Base-by-base conservation (phyloP, 2,329 filamentous ascomycete species). In the Helminthosporium solani region DNA sequence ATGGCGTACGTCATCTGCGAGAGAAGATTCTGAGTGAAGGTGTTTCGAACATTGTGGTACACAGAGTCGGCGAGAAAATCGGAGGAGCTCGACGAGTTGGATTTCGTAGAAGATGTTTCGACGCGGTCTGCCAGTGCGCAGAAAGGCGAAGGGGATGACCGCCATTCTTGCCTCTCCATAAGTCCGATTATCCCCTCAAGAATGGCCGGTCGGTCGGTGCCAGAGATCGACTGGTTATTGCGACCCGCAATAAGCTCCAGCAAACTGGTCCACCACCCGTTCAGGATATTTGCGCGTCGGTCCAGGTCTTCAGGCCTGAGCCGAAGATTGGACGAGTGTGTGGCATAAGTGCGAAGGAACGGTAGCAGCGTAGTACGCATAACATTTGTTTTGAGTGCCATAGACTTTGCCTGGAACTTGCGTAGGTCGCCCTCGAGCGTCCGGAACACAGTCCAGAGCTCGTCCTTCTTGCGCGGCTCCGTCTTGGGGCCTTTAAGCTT, bases 121-220 rank as follows among this genome's bases (percentile, higher is more conserved):
- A 68, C 75, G 37, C 83, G 81, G 33, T 84, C 79, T 11, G 70
- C 73, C 21, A 88, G 69, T 0, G 86, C 81, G 46, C 82, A 80
- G 61, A 87, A 85, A 16, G 79, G 81, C 3, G 83, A 83, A 0
- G 86, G 87, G 20, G 84, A 80, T 42, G 86, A 78, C 51, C 88
- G 83, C 91, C 91, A 96, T 72, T 96, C 91, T 0, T 86, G 84
- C 37, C 91, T 82, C 70, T 87, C 86, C 90, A 96, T 95, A 63
- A 96, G 83, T 42, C 86, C 82, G 39, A 86, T 84, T 18, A 88
- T 79, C 4, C 84, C 87, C 63, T 96, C 90, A 25, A 95, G 78
- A 34, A 95, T 82, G 2, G 84, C 80, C 0, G 90, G 88, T 25
- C 90, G 79, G 61, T 96, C 91, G n/a, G 89, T 85, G 9, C 88